These are phyloP conservation scores for Isabelozyma rhagii DNA, from an alignment of 805 yeast genomes.

Conservation along the genomic window DNA sequence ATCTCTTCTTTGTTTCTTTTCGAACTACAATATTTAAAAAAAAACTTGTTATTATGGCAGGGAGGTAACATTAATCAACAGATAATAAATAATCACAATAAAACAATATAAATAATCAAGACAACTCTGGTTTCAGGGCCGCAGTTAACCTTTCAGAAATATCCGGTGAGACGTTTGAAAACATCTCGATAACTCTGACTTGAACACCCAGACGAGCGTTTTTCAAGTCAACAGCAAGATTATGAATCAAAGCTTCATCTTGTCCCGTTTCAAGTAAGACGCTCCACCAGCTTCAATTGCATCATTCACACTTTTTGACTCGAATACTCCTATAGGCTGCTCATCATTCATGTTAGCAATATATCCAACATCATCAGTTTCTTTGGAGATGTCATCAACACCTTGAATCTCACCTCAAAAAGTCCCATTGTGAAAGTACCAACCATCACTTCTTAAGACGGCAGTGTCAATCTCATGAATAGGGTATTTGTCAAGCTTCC, in stretches of 20 bases:
- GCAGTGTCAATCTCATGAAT: background rate
- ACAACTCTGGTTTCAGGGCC: background rate
- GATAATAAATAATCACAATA: too few species aligned
- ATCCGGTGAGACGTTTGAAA: conserved; percentile 16
- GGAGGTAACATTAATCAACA: too few species aligned
- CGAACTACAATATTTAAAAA: too few species aligned
- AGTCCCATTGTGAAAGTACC: background rate
- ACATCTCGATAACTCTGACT: conserved; percentile 17
- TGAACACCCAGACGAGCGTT: conserved; percentile 15
- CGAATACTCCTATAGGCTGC: too few species aligned
- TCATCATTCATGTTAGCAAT: too few species aligned
- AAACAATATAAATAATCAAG: too few species aligned
- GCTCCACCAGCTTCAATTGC: conserved; percentile 9
- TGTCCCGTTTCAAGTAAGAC: conserved; percentile 17
- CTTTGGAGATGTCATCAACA: background rate
- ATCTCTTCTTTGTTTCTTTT: too few species aligned
- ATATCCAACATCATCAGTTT: background rate
- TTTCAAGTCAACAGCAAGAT: conserved; percentile 16
- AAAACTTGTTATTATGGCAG: too few species aligned
- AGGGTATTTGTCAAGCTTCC: background rate
- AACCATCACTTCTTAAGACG: background rate
- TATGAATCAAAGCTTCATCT: conserved; percentile 20
- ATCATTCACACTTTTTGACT: too few species aligned
- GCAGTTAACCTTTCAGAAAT: background rate
- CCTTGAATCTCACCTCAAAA: background rate